Evolutionary conservation across 495 filamentous ascomycete species (phyloP), one percentile per base, ranked within the genome.

Genomic region (Amorphotheca resinae): DNA sequence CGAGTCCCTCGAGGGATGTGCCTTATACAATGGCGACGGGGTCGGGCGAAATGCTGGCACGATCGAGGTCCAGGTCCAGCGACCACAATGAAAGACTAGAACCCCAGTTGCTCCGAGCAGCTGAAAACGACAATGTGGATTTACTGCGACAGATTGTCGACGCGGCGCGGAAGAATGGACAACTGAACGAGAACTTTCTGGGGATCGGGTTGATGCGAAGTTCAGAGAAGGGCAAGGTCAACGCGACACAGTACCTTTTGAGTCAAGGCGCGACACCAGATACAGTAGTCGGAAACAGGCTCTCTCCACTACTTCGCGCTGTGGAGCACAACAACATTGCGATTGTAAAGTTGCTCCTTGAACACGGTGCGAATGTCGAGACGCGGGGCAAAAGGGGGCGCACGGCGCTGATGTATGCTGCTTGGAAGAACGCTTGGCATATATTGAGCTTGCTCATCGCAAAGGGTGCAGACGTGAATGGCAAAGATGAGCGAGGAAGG

Each of bases 61-160:
- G 64, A 53, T 55, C 64, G 17, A 49, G 59, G 20, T 65, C 66
- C 20, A 51, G 58, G 38, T 66, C 66, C 15, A 66, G 59, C 46
- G 62, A 66, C 41, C 53, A 53, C 32, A 58, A 64, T 45, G 67
- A 69, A 23, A 66, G 72, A 22, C 59, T 73, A 32, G 72, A 76
- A 42, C 70, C 68, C 6, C 63, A 66, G 7, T 57, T 76, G n/a
- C 59, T 74, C 1, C 67, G 68, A 38, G 69, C 72, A 3, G 66
- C 63, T 18, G 68, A 69, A 33, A 59, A 60, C 31, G 59, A 70
- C 45, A 53, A 68, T 36, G 17, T 61, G 21, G 56, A 64, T 4
- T 41, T 58, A 3, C 57, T 71, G 11, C 49, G 46, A 3, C 52
- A 59, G 9, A 58, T 68, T 5, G 53, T 73, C 42, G 54, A 59